A percentile compares a stretch with the other conserved stretches of the same genome.
These are phyloP conservation scores for Seiridium cupressi DNA, from an alignment of 2,329 filamentous ascomycete species.

Conservation along the genomic window DNA sequence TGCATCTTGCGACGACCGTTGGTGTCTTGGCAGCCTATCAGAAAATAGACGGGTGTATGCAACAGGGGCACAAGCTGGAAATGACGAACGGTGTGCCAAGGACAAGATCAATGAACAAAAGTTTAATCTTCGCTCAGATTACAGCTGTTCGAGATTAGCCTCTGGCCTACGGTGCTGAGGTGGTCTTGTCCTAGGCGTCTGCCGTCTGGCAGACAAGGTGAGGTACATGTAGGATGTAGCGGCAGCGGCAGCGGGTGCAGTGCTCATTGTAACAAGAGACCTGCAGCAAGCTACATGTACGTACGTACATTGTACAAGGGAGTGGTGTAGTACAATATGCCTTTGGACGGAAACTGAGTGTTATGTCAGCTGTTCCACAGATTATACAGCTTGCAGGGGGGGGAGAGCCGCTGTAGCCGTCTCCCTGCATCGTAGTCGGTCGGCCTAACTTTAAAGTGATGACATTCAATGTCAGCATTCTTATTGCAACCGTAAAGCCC, in stretches of 20 bases:
- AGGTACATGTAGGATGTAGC: too few relatives aligned
- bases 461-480: not conserved
- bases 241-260: too few relatives aligned
- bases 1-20: not conserved
- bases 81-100: not conserved
- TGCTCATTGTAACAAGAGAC: too few relatives aligned
- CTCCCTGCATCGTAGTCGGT: not conserved
- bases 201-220: too few relatives aligned
- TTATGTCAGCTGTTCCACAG: not conserved
- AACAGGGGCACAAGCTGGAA: not conserved
- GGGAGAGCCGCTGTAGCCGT: not conserved
- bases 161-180: not conserved
- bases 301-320: too few relatives aligned
- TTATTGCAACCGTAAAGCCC: too few relatives aligned
- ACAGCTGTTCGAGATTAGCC: not conserved
- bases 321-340: too few relatives aligned
- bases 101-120: not conserved
- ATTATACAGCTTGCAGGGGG: not conserved
- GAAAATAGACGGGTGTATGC: not conserved
- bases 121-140: not conserved
- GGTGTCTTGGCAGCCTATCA: not conserved
- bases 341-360: too few relatives aligned
- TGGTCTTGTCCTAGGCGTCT: too few relatives aligned
- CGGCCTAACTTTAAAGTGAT: slow-evolving; percentile 6
- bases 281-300: too few relatives aligned